These are phyloP conservation scores for Xerocomus tenax DNA, from an alignment of 1,284 basidiomycete genomes.

Conservation along the genomic window DNA sequence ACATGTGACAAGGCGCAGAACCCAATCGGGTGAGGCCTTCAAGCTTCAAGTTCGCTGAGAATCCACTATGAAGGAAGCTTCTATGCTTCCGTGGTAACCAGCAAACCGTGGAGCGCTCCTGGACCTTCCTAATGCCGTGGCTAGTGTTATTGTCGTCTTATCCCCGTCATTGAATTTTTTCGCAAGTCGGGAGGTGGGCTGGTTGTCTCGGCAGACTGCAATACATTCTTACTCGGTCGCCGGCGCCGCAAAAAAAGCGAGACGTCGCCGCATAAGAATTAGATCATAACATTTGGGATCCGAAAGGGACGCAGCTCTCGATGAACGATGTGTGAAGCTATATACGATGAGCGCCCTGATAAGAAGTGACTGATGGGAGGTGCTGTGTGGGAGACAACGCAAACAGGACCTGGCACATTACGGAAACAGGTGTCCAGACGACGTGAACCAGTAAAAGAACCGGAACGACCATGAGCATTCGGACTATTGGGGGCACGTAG, in stretches of 20 bases:
- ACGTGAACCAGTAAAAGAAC: not conserved
- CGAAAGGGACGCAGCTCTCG: slow-evolving; percentile 28
- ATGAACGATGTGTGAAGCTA: slow-evolving; percentile 32
- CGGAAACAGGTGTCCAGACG: slow-evolving; percentile 7
- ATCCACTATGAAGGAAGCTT: slow-evolving; percentile 22
- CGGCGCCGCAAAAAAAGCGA: not conserved
- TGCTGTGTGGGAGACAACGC: slow-evolving; percentile 26
- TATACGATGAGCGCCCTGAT: slow-evolving; percentile 33
- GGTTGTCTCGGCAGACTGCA: not conserved
- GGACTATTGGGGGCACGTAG: not conserved
- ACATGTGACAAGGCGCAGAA: slow-evolving; percentile 6
- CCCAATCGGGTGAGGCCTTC: slow-evolving; percentile 8
- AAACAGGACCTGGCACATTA: slow-evolving; percentile 9
- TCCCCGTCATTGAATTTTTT: slow-evolving; percentile 9
- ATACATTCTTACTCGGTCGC: not conserved
- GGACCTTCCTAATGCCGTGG: slow-evolving; percentile 24
- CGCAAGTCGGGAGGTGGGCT: not conserved
- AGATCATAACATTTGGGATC: slow-evolving; percentile 24
- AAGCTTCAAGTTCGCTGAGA: slow-evolving; percentile 16
- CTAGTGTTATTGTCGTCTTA: slow-evolving; percentile 18
- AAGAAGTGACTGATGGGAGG: slow-evolving; percentile 41
- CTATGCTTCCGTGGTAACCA: slow-evolving; percentile 31
- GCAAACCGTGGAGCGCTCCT: slow-evolving; percentile 25
- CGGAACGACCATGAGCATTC: not conserved
- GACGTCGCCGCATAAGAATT: slow-evolving; percentile 23